These are phyloP conservation scores for Penicillium hesseltinei DNA, from an alignment of 2,329 filamentous ascomycete genomes.

Conservation along the genomic window DNA sequence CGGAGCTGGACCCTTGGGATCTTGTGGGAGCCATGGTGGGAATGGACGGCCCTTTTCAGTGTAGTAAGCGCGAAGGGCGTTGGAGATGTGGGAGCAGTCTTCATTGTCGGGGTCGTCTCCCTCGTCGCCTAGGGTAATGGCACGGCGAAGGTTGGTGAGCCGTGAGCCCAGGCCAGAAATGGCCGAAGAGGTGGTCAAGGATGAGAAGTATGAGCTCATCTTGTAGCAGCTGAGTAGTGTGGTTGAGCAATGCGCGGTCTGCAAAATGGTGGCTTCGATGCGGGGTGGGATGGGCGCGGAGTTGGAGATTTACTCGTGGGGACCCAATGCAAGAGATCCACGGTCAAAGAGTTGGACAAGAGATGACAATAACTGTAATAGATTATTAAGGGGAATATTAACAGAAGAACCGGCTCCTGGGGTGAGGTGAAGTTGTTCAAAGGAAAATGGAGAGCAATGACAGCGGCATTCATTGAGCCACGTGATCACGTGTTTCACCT, in stretches of 20 bases:
- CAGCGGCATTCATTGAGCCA: slow-evolving; percentile 5
- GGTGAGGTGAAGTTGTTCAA: not conserved
- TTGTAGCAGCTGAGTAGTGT: slow-evolving; percentile 21
- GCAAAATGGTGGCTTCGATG: slow-evolving; percentile 17
- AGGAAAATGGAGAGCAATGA: slow-evolving; percentile 7
- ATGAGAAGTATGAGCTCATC: slow-evolving; percentile 82
- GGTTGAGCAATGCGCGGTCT: slow-evolving; percentile 3
- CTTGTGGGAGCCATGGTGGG: slow-evolving; percentile 83
- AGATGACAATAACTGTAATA: not conserved
- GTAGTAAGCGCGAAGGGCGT: slow-evolving; percentile 91
- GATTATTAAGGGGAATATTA: slow-evolving; percentile 4
- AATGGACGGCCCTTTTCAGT: slow-evolving; percentile 78
- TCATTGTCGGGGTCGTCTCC: slow-evolving; percentile 52
- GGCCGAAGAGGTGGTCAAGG: slow-evolving; percentile 48
- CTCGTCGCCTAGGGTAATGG: slow-evolving; percentile 43
- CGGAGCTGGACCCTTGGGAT: slow-evolving; percentile 71
- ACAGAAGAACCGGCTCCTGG: slow-evolving; percentile 25
- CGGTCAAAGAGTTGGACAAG: not conserved
- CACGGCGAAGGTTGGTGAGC: slow-evolving; percentile 57
- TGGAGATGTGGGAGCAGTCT: slow-evolving; percentile 92
- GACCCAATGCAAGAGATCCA: slow-evolving; percentile 3
- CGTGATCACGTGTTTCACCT: slow-evolving; percentile 17
- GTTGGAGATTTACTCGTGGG: slow-evolving; percentile 19
- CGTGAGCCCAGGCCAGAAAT: slow-evolving; percentile 54
- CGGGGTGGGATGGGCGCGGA: slow-evolving; percentile 19